Percentiles rank a stretch among this genome's conserved stretches.
Conservation (phyloP, 257 asterid species). For the Asclepias syriaca region DNA sequence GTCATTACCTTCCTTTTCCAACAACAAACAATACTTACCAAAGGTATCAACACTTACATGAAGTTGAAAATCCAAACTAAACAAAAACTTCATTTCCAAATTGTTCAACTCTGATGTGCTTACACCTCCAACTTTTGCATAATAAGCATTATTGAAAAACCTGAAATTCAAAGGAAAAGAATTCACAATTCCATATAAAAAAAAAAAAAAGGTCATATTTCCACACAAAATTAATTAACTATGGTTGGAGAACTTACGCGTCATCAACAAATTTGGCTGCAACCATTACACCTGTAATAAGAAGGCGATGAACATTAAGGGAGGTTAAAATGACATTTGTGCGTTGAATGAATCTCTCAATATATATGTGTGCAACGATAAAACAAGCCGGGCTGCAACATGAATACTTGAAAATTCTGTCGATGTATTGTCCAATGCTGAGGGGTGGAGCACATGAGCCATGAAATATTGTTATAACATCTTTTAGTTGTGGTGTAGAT, state of each 20-base stretch:
- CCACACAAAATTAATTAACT: neutral
- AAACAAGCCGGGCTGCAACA: conserved; percentile 95
- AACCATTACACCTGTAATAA: conserved; percentile 84
- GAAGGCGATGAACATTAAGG: conserved; percentile 76
- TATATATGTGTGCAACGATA: conserved; percentile 62
- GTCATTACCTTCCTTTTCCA: conserved; percentile 45
- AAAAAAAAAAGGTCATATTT: neutral
- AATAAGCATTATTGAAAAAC: conserved; percentile 78
- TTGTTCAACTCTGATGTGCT: conserved; percentile 76
- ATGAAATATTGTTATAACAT: conserved; percentile 62
- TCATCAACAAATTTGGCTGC: conserved; percentile 94
- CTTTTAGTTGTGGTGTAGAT: conserved; percentile 38
- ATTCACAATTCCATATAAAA: too few relatives aligned
- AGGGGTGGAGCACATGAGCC: conserved; percentile 77
- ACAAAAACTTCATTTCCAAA: conserved; percentile 74
- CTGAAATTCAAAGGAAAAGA: conserved; percentile 30
- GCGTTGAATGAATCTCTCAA: conserved; percentile 58
- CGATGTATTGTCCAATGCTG: conserved; percentile 63
- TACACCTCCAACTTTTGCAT: conserved; percentile 90
- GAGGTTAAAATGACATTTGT: conserved; percentile 48
- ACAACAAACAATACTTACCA: conserved; percentile 51
- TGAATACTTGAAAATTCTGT: conserved; percentile 79
- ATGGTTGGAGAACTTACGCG: conserved; percentile 51
- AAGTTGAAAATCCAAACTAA: conserved; percentile 62
- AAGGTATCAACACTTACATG: conserved; percentile 57